phyloP scores from a whole-genome alignment of 2,329 filamentous ascomycete species.

The Alternaria atra region DNA sequence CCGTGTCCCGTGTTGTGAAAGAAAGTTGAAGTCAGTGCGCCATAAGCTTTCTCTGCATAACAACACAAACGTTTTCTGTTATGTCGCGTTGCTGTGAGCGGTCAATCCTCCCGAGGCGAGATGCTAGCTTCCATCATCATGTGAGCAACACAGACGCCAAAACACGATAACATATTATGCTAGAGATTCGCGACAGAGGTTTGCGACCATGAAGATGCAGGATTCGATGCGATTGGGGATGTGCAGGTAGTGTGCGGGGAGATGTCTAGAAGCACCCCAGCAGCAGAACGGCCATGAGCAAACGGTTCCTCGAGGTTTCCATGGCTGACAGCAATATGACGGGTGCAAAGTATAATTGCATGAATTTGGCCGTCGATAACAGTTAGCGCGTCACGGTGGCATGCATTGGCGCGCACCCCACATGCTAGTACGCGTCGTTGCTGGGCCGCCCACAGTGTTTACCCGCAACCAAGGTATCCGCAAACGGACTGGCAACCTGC shows the following conservation, averaged over 20 bases:
- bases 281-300: background rate
- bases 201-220: background rate
- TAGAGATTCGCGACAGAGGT: background rate
- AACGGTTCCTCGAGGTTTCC: background rate
- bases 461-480: constrained; percentile 20
- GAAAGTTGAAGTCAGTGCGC: background rate
- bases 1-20: constrained; percentile 1
- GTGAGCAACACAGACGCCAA: background rate
- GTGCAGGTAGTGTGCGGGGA: background rate
- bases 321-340: background rate
- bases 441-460: constrained; percentile 28
- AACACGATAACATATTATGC: background rate
- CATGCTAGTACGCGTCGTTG: constrained; percentile 23
- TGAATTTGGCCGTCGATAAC: constrained; percentile 11
- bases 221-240: background rate
- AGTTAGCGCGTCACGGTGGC: constrained; percentile 11
- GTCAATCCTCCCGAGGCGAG: background rate
- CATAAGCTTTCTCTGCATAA: background rate
- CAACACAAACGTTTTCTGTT: background rate
- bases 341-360: constrained; percentile 2
- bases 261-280: background rate
- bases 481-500: constrained; percentile 17
- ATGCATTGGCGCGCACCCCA: constrained; percentile 22
- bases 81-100: background rate
- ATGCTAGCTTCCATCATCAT: background rate